phyloP scores from a whole-genome alignment of 495 filamentous ascomycete genomes.

The Poronia punctata region DNA sequence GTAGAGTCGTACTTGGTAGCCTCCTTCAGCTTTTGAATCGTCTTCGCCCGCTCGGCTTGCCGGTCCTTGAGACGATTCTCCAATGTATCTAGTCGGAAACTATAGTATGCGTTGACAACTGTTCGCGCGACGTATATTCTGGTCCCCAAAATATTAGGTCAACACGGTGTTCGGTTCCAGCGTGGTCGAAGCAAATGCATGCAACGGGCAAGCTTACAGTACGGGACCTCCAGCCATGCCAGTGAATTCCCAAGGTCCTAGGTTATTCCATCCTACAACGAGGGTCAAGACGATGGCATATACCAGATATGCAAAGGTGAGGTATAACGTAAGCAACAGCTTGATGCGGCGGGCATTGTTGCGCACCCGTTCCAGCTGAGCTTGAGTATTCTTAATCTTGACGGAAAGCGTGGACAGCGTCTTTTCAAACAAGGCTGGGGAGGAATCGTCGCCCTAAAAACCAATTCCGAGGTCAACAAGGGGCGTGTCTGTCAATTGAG shows the following conservation, averaged over 20 bases:
- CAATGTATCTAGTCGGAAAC: constrained; percentile 65
- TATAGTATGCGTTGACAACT: constrained; percentile 60
- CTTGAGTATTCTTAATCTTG: constrained; percentile 68
- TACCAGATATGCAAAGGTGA: constrained; percentile 81
- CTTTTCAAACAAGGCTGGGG: constrained; percentile 89
- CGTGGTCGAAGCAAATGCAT: too few species aligned
- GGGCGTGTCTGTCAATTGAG: background rate
- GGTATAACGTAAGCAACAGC: constrained; percentile 83
- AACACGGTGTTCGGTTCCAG: constrained; percentile 11
- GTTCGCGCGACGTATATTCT: constrained; percentile 65
- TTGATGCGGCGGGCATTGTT: constrained; percentile 69
- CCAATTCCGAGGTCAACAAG: constrained; percentile 3
- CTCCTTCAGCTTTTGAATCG: constrained; percentile 88
- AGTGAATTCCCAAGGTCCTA: constrained; percentile 66
- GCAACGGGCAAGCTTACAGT: constrained; percentile 44
- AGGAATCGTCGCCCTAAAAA: constrained; percentile 66
- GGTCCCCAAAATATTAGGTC: constrained; percentile 6
- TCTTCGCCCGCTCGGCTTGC: constrained; percentile 69
- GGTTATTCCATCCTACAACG: constrained; percentile 78
- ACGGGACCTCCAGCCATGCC: constrained; percentile 74
- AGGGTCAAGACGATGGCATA: constrained; percentile 71
- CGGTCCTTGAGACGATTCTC: constrained; percentile 63
- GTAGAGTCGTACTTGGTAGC: constrained; percentile 95
- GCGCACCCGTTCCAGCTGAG: constrained; percentile 64
- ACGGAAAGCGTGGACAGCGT: constrained; percentile 69